Percentiles rank a stretch among this genome's conserved stretches.
Conservation (phyloP, 2,329 filamentous ascomycete species). For the Fusarium camptoceras region DNA sequence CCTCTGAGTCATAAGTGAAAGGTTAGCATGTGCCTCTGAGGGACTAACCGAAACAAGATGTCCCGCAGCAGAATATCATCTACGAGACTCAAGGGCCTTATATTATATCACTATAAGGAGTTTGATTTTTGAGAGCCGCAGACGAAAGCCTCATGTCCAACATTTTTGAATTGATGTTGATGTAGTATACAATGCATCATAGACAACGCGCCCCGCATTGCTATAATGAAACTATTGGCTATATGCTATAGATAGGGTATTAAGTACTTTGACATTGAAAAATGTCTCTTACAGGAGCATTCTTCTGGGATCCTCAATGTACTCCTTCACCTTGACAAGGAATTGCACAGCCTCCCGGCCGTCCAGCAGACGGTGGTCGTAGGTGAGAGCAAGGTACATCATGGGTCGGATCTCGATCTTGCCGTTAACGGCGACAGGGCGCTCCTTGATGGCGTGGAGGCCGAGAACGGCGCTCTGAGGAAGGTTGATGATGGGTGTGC, state of each 20-base stretch:
- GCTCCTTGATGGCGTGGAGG: conserved; percentile 96
- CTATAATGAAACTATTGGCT: conserved; percentile 11
- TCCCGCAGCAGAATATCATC: background rate
- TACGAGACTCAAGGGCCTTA: background rate
- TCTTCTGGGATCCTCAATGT: conserved; percentile 92
- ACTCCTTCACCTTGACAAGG: conserved; percentile 97
- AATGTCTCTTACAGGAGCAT: conserved; percentile 75
- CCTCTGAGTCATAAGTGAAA: background rate
- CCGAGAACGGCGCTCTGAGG: conserved; percentile 93
- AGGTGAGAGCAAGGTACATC: conserved; percentile 99
- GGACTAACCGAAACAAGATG: background rate
- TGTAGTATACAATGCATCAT: conserved; percentile 28
- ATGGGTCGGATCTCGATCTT: conserved; percentile 98
- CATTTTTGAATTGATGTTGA: background rate
- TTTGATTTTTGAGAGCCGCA: background rate
- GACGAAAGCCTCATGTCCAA: background rate
- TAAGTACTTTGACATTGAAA: conserved; percentile 10
- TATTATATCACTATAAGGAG: background rate
- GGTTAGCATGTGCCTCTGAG: background rate
- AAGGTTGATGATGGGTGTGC: conserved; percentile 97
- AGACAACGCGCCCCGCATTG: conserved; percentile 6
- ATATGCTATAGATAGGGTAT: conserved; percentile 35
- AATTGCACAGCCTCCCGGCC: conserved; percentile 96
- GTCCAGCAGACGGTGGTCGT: conserved; percentile 95
- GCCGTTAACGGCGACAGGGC: conserved; percentile 87